Conservation (phyloP, 805 yeast species). For the Saccharomycopsis malanga region DNA sequence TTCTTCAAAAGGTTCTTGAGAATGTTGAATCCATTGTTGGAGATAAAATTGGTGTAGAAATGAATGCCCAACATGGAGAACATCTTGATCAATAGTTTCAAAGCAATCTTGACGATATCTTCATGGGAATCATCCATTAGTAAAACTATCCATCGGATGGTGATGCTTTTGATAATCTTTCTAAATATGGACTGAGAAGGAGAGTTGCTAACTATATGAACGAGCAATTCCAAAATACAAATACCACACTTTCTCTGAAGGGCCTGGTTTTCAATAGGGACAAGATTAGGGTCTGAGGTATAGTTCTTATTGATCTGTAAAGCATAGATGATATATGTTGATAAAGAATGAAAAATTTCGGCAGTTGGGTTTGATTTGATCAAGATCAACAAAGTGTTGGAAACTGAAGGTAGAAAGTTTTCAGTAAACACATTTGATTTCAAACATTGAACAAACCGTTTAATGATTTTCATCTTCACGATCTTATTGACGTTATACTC, state of each 20-base stretch:
- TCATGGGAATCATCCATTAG: conserved; percentile 35
- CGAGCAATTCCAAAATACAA: conserved; percentile 33
- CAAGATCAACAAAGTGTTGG: conserved; percentile 35
- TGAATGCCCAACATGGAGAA: conserved; percentile 41
- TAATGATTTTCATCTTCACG: conserved; percentile 43
- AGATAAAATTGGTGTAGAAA: conserved; percentile 42
- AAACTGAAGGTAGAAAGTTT: conserved; percentile 32
- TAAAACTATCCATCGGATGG: conserved; percentile 61
- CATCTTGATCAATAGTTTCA: conserved; percentile 44
- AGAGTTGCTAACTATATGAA: conserved; percentile 37
- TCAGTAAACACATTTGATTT: conserved; percentile 30
- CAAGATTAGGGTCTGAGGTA: conserved; percentile 29
- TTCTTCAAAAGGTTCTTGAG: conserved; percentile 38
- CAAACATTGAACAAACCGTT: conserved; percentile 27
- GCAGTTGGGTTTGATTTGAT: conserved; percentile 44
- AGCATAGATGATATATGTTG: conserved; percentile 45
- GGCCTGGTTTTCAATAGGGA: conserved; percentile 25
- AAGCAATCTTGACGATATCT: conserved; percentile 28
- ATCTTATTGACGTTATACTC: conserved; percentile 47
- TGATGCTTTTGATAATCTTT: conserved; percentile 45
- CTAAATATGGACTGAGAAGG: conserved; percentile 29
- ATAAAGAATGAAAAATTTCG: conserved; percentile 47
- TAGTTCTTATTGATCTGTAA: conserved; percentile 30
- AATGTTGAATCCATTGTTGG: conserved; percentile 45
- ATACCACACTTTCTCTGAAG: conserved; percentile 30